Evolutionary conservation across 176 grass and related monocot species (phyloP).

Genomic region (Saccharum officinarum): DNA sequence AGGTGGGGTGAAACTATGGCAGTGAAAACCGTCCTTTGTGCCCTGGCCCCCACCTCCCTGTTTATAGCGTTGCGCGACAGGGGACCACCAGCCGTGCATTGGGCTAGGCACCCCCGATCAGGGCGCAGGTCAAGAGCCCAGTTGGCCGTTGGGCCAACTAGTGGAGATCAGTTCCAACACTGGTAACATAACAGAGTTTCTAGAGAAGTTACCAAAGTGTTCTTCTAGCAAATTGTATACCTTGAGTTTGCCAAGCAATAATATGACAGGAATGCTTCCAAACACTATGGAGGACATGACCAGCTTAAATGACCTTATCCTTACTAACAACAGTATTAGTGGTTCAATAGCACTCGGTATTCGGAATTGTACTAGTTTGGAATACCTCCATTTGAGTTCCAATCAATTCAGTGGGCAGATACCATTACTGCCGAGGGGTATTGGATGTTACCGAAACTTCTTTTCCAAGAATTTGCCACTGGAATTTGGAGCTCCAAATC

Average conservation of each 20-base stretch:
- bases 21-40: no score
- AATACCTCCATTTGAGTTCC: neutral
- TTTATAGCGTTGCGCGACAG: no score
- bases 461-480: neutral
- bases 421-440: neutral
- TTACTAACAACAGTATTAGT: conserved; percentile 37
- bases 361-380: neutral
- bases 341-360: neutral
- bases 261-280: neutral
- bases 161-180: no score
- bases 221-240: neutral
- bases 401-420: neutral
- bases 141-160: no score
- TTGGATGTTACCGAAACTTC: neutral
- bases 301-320: neutral
- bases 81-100: no score
- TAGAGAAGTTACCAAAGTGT: neutral
- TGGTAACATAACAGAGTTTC: conserved; percentile 25
- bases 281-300: neutral
- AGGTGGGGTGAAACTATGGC: no score
- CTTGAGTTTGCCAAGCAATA: neutral
- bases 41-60: no score
- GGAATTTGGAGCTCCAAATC: neutral
- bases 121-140: no score
- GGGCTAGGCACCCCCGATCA: no score